Base-by-base conservation (phyloP, 179 eudicot genomes). In the Carnegiea gigantea region DNA sequence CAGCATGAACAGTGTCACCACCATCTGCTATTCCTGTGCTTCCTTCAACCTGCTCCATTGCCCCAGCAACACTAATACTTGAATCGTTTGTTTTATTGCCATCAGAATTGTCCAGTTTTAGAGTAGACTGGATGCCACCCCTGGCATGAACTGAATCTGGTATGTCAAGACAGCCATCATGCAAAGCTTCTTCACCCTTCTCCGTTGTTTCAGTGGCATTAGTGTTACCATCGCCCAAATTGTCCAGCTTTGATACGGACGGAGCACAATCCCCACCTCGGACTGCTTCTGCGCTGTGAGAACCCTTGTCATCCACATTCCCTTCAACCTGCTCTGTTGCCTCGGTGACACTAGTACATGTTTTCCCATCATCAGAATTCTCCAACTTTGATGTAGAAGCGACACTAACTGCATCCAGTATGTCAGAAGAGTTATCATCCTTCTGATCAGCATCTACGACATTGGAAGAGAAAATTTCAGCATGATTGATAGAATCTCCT, bases 371-470 rank as follows among this genome's bases (percentile, higher is more conserved):
- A 26, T 65, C 71, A 65, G 17, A 24, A 28, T 26, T 65, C 24
- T 65, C 71, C 71, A 28, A 2, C 38, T 65, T 28, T 26, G 71
- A 26, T 26, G 18, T 65, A n/a, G 71, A 65, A 26, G 38, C 15
- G 26, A 65, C 17, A 26, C 38, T 11, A 65, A 18, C 38, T 12
- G 24, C 71, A 48, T 30, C 40, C 2, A 14, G 51, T 48, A 2
- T 24, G 33, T 75, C 77, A 75, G 62, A 23, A 49, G 57, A 20
- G 26, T 15, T 11, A n/a, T 23, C 60, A 75, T 75, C 77, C 62
- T 75, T 75, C 38, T 23, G 40, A 5, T 10, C 77, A 49, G 28
- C 40, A 24, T 12, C 60, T 13, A n/a, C 75, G 15, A 23, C 36
- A 75, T 23, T 26, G 26, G 23, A 44, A 65, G 26, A 9, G 21